A percentile compares a stretch with the other conserved stretches of the same genome.
These are phyloP conservation scores for Myxozyma nipponensis DNA, from an alignment of 805 yeast genomes.

Conservation along the genomic window DNA sequence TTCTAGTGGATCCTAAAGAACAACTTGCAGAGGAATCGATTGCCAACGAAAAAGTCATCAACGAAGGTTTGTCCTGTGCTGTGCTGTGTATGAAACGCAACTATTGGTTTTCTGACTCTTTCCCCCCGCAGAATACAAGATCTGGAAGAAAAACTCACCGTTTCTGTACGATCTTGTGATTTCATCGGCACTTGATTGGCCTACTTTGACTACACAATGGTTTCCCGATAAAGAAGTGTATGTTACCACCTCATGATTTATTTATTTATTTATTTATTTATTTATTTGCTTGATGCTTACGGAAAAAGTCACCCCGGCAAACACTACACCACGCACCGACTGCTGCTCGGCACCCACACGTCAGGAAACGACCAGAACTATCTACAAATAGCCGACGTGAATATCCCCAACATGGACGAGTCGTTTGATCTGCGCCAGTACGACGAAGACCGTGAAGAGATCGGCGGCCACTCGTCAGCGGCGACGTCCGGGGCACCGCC, in stretches of 20 bases:
- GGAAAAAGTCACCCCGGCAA: conserved; percentile 30
- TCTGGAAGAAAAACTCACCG: conserved; percentile 62
- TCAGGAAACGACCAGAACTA: conserved; percentile 54
- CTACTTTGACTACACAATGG: conserved; percentile 58
- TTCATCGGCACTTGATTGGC: conserved; percentile 59
- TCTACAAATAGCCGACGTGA: conserved; percentile 39
- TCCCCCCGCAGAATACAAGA: conserved; percentile 42
- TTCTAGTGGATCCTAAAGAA: conserved; percentile 23
- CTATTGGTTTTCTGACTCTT: background rate
- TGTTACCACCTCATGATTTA: conserved; percentile 1
- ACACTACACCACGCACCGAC: conserved; percentile 40
- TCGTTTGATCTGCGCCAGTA: conserved; percentile 26
- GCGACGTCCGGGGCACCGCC: conserved; percentile 17
- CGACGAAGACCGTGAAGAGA: conserved; percentile 33
- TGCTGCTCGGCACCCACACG: conserved; percentile 63
- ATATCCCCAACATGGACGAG: conserved; percentile 33
- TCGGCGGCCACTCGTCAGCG: conserved; percentile 34
- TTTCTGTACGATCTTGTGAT: conserved; percentile 51
- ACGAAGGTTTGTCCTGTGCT: conserved; percentile 14
- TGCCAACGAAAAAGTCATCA: conserved; percentile 24
- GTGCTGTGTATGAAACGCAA: background rate
- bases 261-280: too few relatives aligned
- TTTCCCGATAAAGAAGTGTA: conserved; percentile 50
- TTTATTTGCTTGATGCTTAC: too few relatives aligned
- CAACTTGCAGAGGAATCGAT: conserved; percentile 24